Conservation (phyloP, 495 filamentous ascomycete species). For the Penicillium daleae region DNA sequence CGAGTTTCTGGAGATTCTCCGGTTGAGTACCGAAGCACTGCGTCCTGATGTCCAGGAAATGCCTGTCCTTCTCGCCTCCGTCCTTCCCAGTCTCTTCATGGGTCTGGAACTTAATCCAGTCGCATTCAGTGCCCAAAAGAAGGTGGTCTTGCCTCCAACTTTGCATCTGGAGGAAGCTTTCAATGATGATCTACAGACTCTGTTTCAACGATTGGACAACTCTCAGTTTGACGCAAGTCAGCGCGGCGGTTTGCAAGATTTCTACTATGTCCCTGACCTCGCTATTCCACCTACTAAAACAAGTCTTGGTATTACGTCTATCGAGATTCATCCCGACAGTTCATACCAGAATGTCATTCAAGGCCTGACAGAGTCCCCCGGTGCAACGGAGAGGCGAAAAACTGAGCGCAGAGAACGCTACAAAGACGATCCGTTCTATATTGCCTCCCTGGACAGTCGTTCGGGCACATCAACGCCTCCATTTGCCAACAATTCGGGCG, state of each 20-base stretch:
- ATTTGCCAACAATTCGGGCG: constrained; percentile 69
- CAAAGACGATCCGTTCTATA: constrained; percentile 95
- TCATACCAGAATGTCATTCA: constrained; percentile 69
- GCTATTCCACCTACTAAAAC: constrained; percentile 37
- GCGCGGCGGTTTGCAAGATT: constrained; percentile 55
- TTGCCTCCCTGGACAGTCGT: constrained; percentile 55
- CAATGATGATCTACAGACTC: constrained; percentile 66
- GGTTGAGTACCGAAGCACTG: constrained; percentile 79
- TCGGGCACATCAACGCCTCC: constrained; percentile 68
- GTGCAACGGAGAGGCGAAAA: constrained; percentile 64
- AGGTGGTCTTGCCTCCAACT: constrained; percentile 77
- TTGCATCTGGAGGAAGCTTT: constrained; percentile 81
- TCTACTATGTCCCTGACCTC: constrained; percentile 64
- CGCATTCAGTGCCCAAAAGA: constrained; percentile 77
- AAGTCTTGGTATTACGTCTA: constrained; percentile 16
- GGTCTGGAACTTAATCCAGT: constrained; percentile 92
- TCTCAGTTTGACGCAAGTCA: constrained; percentile 7
- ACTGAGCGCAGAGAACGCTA: constrained; percentile 76
- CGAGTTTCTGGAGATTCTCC: constrained; percentile 86
- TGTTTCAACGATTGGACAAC: constrained; percentile 49
- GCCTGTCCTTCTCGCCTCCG: constrained; percentile 81
- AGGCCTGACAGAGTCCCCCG: constrained; percentile 62
- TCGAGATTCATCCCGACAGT: constrained; percentile 25
- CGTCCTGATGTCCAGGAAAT: constrained; percentile 66
- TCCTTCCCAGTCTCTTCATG: constrained; percentile 82